Conservation (phyloP, 306 rosid genomes). For the Quillaja saponaria region DNA sequence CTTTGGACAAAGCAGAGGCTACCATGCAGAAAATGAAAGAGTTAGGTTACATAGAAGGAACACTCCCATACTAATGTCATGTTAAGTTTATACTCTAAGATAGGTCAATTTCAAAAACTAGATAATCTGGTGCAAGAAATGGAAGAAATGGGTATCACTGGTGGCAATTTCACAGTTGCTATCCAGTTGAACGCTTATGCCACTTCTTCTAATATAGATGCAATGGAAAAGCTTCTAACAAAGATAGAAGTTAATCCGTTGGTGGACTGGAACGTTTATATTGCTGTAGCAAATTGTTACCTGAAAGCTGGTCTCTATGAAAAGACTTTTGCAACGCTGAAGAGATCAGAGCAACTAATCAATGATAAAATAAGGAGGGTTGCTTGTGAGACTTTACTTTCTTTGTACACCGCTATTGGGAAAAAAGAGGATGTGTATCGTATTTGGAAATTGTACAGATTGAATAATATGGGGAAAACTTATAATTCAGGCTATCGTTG, state of each 20-base stretch:
- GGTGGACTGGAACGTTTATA: constrained; percentile 51
- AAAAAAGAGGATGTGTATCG: constrained; percentile 63
- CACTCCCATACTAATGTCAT: constrained; percentile 47
- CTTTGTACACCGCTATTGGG: constrained; percentile 47
- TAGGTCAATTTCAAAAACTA: constrained; percentile 53
- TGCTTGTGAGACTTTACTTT: constrained; percentile 51
- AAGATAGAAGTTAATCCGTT: constrained; percentile 58
- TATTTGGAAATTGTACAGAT: constrained; percentile 53
- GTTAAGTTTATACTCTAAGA: constrained; percentile 57
- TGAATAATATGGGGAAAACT: constrained; percentile 14
- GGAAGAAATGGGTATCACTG: constrained; percentile 47
- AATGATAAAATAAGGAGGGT: constrained; percentile 12
- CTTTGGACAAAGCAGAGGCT: constrained; percentile 55
- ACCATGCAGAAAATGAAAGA: constrained; percentile 54
- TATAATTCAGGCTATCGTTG: constrained; percentile 48
- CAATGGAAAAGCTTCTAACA: constrained; percentile 59
- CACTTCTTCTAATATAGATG: constrained; percentile 31
- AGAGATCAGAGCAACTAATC: constrained; percentile 47
- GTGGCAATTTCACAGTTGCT: constrained; percentile 35
- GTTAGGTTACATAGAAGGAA: constrained; percentile 21
- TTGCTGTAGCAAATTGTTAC: constrained; percentile 56
- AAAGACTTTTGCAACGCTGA: constrained; percentile 40
- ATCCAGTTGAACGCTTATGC: constrained; percentile 57
- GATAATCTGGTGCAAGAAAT: constrained; percentile 52
- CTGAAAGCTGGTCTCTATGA: constrained; percentile 49